Conservation (phyloP, 192 early-diverging fungal genomes). For the Backusella tuberculispora region DNA sequence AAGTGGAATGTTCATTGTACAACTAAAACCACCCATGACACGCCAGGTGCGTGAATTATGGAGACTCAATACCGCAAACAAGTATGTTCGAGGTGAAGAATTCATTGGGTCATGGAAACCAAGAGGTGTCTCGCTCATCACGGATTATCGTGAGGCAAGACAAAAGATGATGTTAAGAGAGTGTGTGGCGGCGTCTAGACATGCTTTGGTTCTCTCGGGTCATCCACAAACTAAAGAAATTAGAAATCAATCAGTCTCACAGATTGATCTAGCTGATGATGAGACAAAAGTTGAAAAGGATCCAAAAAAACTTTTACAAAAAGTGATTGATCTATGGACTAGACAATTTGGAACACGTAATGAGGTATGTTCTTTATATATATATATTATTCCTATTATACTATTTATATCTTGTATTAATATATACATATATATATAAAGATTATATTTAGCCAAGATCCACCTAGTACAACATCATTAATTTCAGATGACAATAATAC, state of each 20-base stretch:
- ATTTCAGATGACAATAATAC: slow-evolving; percentile 13
- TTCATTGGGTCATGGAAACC: slow-evolving; percentile 65
- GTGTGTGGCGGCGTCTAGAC: slow-evolving; percentile 45
- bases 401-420: too few species aligned
- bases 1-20: slow-evolving; percentile 66
- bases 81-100: slow-evolving; percentile 79
- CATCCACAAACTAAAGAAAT: slow-evolving; percentile 28
- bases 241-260: background rate
- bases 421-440: too few species aligned
- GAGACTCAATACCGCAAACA: slow-evolving; percentile 68
- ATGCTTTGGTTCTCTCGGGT: slow-evolving; percentile 31
- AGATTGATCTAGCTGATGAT: background rate
- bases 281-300: background rate
- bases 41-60: slow-evolving; percentile 62
- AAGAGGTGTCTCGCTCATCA: slow-evolving; percentile 64
- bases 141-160: slow-evolving; percentile 49
- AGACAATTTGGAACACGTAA: slow-evolving; percentile 37
- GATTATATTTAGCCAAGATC: slow-evolving; percentile 45
- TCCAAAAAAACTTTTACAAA: slow-evolving; percentile 15
- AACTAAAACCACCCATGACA: slow-evolving; percentile 57
- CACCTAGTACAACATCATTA: slow-evolving; percentile 35
- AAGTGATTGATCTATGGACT: slow-evolving; percentile 30
- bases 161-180: slow-evolving; percentile 43
- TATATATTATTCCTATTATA: too few species aligned
- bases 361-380: slow-evolving; percentile 37